Percentiles rank a stretch among this genome's conserved stretches.
Evolutionary conservation across 2,329 filamentous ascomycete species (phyloP).

Genomic region (Colletotrichum acutatum): DNA sequence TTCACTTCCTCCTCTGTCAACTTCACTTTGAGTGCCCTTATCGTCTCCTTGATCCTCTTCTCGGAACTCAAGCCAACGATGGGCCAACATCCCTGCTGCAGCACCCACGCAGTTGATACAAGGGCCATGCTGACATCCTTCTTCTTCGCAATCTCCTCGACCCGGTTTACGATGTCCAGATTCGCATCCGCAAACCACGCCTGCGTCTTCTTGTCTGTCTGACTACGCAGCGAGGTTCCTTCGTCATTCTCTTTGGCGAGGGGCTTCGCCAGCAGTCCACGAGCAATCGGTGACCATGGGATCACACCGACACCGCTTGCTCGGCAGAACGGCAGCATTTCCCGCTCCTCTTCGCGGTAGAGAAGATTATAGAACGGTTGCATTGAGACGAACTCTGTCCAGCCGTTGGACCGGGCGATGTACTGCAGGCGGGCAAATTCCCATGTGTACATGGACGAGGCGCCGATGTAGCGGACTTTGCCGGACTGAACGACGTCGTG

Average conservation of each 20-base stretch:
- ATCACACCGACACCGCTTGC: constrained; percentile 50
- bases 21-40: constrained; percentile 41
- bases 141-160: constrained; percentile 67
- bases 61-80: constrained; percentile 71
- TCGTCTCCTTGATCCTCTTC: constrained; percentile 70
- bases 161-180: constrained; percentile 44
- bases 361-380: constrained; percentile 68
- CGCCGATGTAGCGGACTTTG: constrained; percentile 54
- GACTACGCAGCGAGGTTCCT: constrained; percentile 32
- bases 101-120: constrained; percentile 72
- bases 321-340: constrained; percentile 51
- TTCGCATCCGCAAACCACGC: constrained; percentile 56
- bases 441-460: constrained; percentile 42
- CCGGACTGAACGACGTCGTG: constrained; percentile 68
- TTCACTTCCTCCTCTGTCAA: constrained; percentile 36
- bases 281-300: constrained; percentile 46
- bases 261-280: constrained; percentile 45
- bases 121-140: constrained; percentile 71
- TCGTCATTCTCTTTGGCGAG: constrained; percentile 31
- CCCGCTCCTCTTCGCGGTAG: constrained; percentile 68
- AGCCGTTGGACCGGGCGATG: constrained; percentile 51
- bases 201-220: constrained; percentile 37
- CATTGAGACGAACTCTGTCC: constrained; percentile 70
- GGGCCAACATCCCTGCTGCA: constrained; percentile 63
- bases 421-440: constrained; percentile 42